Evolutionary conservation across 176 grass and related monocot species (phyloP), one percentile per base, ranked within the genome.

Genomic region (Eleusine indica): DNA sequence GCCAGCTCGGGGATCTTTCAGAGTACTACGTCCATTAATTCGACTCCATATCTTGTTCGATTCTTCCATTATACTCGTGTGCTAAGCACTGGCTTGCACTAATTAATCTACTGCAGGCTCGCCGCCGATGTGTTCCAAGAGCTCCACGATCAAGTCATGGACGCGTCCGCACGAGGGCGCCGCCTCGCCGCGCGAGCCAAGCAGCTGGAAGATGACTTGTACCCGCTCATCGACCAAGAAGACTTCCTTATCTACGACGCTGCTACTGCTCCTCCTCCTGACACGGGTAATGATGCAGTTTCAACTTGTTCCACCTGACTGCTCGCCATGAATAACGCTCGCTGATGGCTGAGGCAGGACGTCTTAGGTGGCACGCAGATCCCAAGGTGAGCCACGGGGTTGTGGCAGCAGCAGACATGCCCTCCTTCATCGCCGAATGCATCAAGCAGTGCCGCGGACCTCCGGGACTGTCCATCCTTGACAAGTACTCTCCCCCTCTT

Each of bases 1-100:
- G 88, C 46, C 94, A 96, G 81, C 91, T 96, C 22, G 94, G 94
- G 1, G 88, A 96, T 75, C 91, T 96, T 63, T 86, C 91, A 13
- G 88, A 87, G 94, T 96, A 79, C 35, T 32, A 32, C 32, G 32
- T 32, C 32, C 1, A 32, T 32, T 68, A 7, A 16, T 14, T 68
- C 9, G 48, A 51, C 13, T 51, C 48, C 2, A 2, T 2, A 15
- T 44, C 42, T 44, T 44, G 42, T 44, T 32, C 32, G 32, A 32
- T 32, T 44, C 42, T 44, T 44, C 42, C 6, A 7, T 15, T 51
- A 51, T 12, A 0, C 60, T 63, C 12, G 60, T 63, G 3, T 29
- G 1, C 1, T 11, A 11, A 63, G 32, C 32, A 32, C 32, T 32
- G 32, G 32, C 32, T 32, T 32, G 32, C 32, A 32, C 2, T 2